Conservation (phyloP, 1,284 basidiomycete genomes). For the Cryptococcus maquisensis region DNA sequence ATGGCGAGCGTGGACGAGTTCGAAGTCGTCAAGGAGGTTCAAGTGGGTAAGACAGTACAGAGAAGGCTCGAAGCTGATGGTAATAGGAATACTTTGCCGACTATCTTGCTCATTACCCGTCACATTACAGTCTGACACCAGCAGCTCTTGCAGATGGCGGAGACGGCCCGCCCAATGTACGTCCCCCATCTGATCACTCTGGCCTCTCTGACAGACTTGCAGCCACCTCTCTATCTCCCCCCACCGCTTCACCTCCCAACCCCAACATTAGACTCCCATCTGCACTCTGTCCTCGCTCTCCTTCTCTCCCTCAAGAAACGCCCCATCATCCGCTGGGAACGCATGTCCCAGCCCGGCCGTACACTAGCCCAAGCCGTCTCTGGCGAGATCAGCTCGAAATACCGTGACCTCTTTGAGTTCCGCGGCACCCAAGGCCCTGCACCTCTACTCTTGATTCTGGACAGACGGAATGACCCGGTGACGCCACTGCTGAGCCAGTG, state of each 20-base stretch:
- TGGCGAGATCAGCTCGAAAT: constrained; percentile 45
- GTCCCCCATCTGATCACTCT: constrained; percentile 1
- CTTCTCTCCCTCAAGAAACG: constrained; percentile 94
- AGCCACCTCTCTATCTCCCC: constrained; percentile 54
- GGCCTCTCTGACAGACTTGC: constrained; percentile 1
- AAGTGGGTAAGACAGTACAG: constrained; percentile 56
- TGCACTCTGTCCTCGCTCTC: constrained; percentile 80
- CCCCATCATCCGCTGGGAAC: constrained; percentile 86
- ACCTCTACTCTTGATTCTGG: constrained; percentile 57
- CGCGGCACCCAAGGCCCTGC: constrained; percentile 52
- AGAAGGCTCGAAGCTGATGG: too few species aligned
- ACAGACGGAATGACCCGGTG: constrained; percentile 94
- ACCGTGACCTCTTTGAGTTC: constrained; percentile 54
- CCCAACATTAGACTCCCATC: constrained; percentile 69
- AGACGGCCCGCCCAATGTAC: constrained; percentile 46
- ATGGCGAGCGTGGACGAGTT: constrained; percentile 93
- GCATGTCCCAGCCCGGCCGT: constrained; percentile 86
- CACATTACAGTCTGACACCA: constrained; percentile 83
- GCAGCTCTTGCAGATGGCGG: constrained; percentile 46
- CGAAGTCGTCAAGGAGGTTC: constrained; percentile 93
- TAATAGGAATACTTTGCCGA: constrained; percentile 90
- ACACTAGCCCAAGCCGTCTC: constrained; percentile 82
- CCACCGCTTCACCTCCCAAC: constrained; percentile 54
- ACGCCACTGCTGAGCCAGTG: constrained; percentile 97
- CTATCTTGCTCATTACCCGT: constrained; percentile 80